Base-by-base conservation (phyloP, 1,284 basidiomycete genomes). In the Takashimella koratensis region DNA sequence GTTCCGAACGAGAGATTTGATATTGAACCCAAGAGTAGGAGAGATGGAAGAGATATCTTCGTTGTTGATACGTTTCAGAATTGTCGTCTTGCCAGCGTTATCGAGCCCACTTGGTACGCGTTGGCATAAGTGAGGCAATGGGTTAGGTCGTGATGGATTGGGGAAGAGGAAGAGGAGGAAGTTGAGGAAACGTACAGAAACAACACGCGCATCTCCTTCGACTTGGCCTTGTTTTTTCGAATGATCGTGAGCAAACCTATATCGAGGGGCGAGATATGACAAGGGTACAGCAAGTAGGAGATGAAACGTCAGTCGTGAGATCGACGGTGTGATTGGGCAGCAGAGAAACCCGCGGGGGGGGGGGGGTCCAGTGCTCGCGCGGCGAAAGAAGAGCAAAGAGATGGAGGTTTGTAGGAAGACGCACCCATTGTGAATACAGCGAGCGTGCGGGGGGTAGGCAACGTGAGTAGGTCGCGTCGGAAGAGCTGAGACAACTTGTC, bases 41-140 rank as follows among this genome's bases (percentile, higher is more conserved):
- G 87, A 91, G 56, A 98, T 85, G 49, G 82, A 83, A 65, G 82
- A 82, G 61, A 95, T 90, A 71, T 95, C 88, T 76, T 97, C 92
- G 23, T 85, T 86, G 59, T 90, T 93, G 56, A 98, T 81, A 73
- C 89, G 90, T 79, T 97, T 97, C 57, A 98, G 76, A 62, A 98
- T 97, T 1, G 95, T 98, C 3, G 96, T 98, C 79, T 99, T 98
- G 49, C 96, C 96, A 1, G 94, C 94, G 73, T 99, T 98, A 76
- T 98, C 96, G 13, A 99, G 84, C n/a, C 96, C 95, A 47, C 93
- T 36, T 8, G 30, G 16, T 8, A 36, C 8, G 16, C 30, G 30
- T 8, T 36, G 30, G 30, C 8, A 36, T 8, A 16, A 36, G 8
- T 36, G 30, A 8, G 6, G 16, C 23, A 27, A 47, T 23, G 20